Evolutionary conservation across 441 rosid genomes (phyloP).

Genomic region (Arabidopsis hybrid): DNA sequence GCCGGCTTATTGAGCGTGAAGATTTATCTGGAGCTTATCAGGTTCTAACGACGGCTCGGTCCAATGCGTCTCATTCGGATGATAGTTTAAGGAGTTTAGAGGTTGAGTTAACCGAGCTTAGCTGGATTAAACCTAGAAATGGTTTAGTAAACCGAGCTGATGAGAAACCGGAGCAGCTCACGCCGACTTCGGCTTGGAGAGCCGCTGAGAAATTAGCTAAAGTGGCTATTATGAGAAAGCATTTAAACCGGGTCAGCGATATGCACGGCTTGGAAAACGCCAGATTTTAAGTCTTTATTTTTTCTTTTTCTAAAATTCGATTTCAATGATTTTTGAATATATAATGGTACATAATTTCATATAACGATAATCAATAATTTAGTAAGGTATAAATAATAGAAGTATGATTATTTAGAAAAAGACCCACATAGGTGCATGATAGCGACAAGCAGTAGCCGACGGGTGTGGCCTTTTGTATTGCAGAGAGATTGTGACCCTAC

Average conservation of each 20-base stretch:
- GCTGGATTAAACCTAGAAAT: constrained; percentile 47
- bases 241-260: constrained; percentile 92
- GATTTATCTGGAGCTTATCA: constrained; percentile 45
- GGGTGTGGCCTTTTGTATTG: constrained; percentile 60
- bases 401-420: constrained; percentile 36
- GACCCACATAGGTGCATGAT: constrained; percentile 38
- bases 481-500: constrained; percentile 36
- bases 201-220: constrained; percentile 94
- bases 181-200: constrained; percentile 95
- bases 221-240: constrained; percentile 92
- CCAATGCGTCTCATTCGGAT: constrained; percentile 34
- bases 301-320: background rate
- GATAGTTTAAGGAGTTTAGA: constrained; percentile 65
- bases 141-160: constrained; percentile 41
- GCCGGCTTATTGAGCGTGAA: constrained; percentile 30
- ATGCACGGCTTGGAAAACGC: constrained; percentile 98
- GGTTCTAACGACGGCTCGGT: constrained; percentile 34
- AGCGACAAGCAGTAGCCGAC: constrained; percentile 62
- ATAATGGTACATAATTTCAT: constrained; percentile 27
- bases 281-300: constrained; percentile 65
- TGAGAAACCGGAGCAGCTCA: constrained; percentile 71
- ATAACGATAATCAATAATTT: constrained; percentile 29
- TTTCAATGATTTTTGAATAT: constrained; percentile 22
- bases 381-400: constrained; percentile 19
- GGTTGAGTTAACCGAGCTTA: constrained; percentile 66